Conservation (phyloP, 768 basidiomycete species). For the Fomitopsis pulvina region DNA sequence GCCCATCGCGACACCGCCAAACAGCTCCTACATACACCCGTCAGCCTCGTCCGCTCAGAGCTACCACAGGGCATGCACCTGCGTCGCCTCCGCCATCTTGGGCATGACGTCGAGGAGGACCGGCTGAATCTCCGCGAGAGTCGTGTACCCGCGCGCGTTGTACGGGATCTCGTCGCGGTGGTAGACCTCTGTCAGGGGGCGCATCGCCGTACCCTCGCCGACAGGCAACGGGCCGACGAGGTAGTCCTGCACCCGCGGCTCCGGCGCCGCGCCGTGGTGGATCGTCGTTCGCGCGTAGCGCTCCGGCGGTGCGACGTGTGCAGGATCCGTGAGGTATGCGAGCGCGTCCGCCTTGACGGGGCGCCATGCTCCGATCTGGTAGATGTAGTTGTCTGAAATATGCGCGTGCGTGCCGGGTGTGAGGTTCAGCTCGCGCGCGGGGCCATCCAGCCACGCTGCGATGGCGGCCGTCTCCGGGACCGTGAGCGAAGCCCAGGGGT, state of each 20-base stretch:
- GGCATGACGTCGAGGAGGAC: conserved; percentile 29
- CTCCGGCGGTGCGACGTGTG: conserved; percentile 21
- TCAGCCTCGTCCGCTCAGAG: not conserved
- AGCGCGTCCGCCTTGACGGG: conserved; percentile 44
- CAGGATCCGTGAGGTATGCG: conserved; percentile 35
- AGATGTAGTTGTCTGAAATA: conserved; percentile 43
- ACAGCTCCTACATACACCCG: conserved; percentile 35
- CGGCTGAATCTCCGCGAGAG: conserved; percentile 23
- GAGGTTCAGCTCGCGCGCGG: conserved; percentile 40
- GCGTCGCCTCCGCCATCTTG: conserved; percentile 33
- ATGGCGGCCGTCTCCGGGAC: conserved; percentile 37
- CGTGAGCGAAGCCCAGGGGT: conserved; percentile 48
- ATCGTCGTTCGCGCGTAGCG: conserved; percentile 44
- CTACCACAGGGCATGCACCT: conserved; percentile 26
- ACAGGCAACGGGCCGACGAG: conserved; percentile 54
- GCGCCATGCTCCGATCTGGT: conserved; percentile 41
- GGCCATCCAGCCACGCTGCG: conserved; percentile 38
- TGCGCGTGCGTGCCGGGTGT: conserved; percentile 31
- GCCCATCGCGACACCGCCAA: conserved; percentile 38
- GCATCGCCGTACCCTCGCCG: conserved; percentile 30
- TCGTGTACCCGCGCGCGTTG: conserved; percentile 39
- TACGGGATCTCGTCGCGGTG: conserved; percentile 46
- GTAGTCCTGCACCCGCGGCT: conserved; percentile 45
- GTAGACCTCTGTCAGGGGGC: conserved; percentile 43
- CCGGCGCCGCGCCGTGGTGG: conserved; percentile 37